Base-by-base conservation (phyloP, 805 yeast species). In the Kuraishia molischiana region DNA sequence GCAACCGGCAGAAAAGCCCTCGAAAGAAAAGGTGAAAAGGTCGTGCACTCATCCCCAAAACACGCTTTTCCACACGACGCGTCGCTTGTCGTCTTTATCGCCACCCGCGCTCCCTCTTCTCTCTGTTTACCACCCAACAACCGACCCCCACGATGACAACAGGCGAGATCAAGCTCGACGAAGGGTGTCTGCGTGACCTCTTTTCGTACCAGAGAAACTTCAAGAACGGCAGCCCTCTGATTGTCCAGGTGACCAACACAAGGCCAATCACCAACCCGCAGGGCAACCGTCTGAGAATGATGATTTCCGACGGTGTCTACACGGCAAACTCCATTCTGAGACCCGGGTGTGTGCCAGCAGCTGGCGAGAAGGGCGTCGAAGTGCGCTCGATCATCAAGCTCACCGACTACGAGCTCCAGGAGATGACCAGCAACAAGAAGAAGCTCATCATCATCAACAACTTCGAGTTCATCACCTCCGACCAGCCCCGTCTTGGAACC, bases 261-360 rank as follows among this genome's bases (percentile, higher is more conserved):
- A 62, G 53, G 41, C 58, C 57, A 9, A 60, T 63, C 34, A 56
- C 59, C 14, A 68, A 64, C 39, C 64, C 60, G 10, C 50, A 52
- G 11, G 69, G 69, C 15, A 63, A 60, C 41, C 54, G 73, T 47
- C 49, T 64, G 10, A 61, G 74, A 46, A 43, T 67, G 37, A 61
- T 74, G 61, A 49, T 75, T 17, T 67, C 70, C 29, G 82, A 75
- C 53, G 79, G 80, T 22, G 53, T 56, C 19, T 70, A 58, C 47
- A 58, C 64, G 21, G 62, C 70, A 36, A 74, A 75, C 46, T 75
- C 74, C 4, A 66, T 75, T 21, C 59, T 73, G 43, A 71, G 77
- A 52, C 74, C 75, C 26, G 67, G 62, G 28, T 40, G 29, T 42
- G 66, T 68, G 24, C 60, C 67, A 32, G 62, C 62, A 38, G 62